A percentile compares a stretch with the other conserved stretches of the same genome.
phyloP scores from a whole-genome alignment of 495 filamentous ascomycete species.

The Cryomyces minteri region DNA sequence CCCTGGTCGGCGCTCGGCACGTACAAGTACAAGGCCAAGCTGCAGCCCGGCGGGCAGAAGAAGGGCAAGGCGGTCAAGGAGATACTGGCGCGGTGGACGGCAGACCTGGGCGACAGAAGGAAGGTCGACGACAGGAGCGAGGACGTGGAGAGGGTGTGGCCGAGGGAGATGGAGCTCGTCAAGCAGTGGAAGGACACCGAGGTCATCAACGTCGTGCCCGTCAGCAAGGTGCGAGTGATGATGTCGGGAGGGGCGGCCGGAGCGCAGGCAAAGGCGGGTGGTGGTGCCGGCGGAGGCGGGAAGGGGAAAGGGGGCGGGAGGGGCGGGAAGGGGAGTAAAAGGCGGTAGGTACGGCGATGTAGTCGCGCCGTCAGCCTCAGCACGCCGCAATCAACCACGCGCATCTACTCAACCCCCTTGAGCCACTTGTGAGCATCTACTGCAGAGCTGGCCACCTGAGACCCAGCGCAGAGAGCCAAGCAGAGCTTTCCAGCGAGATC shows the following conservation, averaged over 20 bases:
- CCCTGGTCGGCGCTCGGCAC: constrained; percentile 64
- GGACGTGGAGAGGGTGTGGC: constrained; percentile 64
- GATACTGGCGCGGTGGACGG: constrained; percentile 56
- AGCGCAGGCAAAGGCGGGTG: not conserved
- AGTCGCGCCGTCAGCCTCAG: not conserved
- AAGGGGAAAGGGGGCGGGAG: constrained; percentile 26
- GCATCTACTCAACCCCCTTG: too few species aligned
- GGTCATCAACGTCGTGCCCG: constrained; percentile 62
- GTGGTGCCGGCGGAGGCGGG: constrained; percentile 26
- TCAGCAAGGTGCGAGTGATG: constrained; percentile 75
- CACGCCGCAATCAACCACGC: too few species aligned
- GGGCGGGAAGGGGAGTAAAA: constrained; percentile 22
- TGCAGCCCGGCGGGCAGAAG: constrained; percentile 80
- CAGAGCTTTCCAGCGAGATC: too few species aligned
- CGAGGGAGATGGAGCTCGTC: constrained; percentile 64
- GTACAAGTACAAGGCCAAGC: constrained; percentile 78
- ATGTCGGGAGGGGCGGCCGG: constrained; percentile 25
- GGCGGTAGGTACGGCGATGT: constrained; percentile 8
- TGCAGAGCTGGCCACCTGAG: too few species aligned
- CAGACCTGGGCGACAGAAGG: constrained; percentile 28
- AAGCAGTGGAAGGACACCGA: constrained; percentile 66
- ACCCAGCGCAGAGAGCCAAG: too few species aligned
- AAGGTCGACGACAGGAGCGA: constrained; percentile 33
- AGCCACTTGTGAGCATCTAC: too few species aligned
- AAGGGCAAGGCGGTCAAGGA: constrained; percentile 92